Conservation (phyloP, 768 basidiomycete genomes). For the Mycena vulgaris region DNA sequence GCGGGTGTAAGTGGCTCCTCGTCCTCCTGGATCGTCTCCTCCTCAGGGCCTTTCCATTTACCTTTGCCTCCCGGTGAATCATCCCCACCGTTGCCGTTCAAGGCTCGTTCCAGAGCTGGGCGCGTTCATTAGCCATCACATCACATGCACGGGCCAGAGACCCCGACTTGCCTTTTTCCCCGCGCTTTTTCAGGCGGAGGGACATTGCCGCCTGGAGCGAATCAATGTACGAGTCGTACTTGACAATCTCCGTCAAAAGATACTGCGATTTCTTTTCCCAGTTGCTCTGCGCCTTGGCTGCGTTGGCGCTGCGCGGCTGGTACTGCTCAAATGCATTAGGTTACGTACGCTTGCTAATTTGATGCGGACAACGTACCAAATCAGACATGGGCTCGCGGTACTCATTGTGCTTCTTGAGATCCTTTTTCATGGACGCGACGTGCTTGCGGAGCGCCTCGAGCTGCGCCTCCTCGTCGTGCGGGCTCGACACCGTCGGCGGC, state of each 20-base stretch:
- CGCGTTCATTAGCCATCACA: neutral
- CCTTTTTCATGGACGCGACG: slow-evolving; percentile 79
- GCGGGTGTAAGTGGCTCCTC: slow-evolving; percentile 57
- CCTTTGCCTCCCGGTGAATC: slow-evolving; percentile 48
- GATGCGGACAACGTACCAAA: slow-evolving; percentile 65
- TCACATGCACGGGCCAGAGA: neutral
- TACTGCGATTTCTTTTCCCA: slow-evolving; percentile 96
- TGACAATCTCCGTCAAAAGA: slow-evolving; percentile 92
- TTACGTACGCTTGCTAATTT: slow-evolving; percentile 4
- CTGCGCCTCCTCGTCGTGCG: slow-evolving; percentile 94
- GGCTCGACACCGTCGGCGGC: slow-evolving; percentile 86
- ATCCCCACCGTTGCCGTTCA: slow-evolving; percentile 53
- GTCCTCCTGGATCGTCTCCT: slow-evolving; percentile 64
- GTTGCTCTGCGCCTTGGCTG: slow-evolving; percentile 84
- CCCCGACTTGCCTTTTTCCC: slow-evolving; percentile 76
- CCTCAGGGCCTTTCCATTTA: slow-evolving; percentile 57
- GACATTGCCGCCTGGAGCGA: slow-evolving; percentile 88
- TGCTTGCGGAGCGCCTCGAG: slow-evolving; percentile 91
- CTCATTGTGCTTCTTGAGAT: slow-evolving; percentile 88
- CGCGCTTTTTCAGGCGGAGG: slow-evolving; percentile 89
- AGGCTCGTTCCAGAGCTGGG: slow-evolving; percentile 71
- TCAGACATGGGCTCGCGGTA: slow-evolving; percentile 86
- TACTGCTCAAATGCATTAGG: slow-evolving; percentile 66
- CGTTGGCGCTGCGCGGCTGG: slow-evolving; percentile 80
- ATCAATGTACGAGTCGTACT: slow-evolving; percentile 96